These are phyloP conservation scores for Xylaria bambusicola DNA, from an alignment of 495 filamentous ascomycete genomes.

Conservation along the genomic window DNA sequence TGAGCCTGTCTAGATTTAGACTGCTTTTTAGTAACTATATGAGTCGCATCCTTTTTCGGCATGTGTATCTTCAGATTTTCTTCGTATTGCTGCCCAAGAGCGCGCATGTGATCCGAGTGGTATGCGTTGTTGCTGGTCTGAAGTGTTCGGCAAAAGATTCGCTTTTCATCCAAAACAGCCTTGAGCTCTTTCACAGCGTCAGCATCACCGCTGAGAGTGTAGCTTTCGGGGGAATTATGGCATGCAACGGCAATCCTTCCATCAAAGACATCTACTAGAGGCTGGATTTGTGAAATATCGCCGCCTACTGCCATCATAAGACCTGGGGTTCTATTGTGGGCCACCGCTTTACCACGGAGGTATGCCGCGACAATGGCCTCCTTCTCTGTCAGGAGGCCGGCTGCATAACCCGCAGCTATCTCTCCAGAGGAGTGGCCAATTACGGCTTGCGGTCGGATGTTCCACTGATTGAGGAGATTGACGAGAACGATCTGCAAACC, in stretches of 20 bases:
- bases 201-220: constrained; percentile 41
- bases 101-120: constrained; percentile 41
- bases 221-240: constrained; percentile 40
- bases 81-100: neutral
- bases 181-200: constrained; percentile 33
- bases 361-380: constrained; percentile 39
- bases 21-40: neutral
- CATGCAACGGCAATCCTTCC: constrained; percentile 39
- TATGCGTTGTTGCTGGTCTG: constrained; percentile 36
- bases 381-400: constrained; percentile 36
- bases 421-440: constrained; percentile 62
- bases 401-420: constrained; percentile 49
- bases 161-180: constrained; percentile 22
- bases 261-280: constrained; percentile 17
- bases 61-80: too few species aligned
- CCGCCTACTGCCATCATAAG: constrained; percentile 44
- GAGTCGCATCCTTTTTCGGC: too few species aligned
- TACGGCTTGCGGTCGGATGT: constrained; percentile 44
- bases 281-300: constrained; percentile 18
- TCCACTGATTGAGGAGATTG: constrained; percentile 46
- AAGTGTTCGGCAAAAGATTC: constrained; percentile 31
- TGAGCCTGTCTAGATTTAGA: neutral
- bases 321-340: neutral
- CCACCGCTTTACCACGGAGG: neutral
- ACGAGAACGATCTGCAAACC: neutral